Percentiles rank a stretch among this genome's conserved stretches.
Conservation (phyloP, 1,139 yeast genomes). For the Petasospora fabianii region DNA sequence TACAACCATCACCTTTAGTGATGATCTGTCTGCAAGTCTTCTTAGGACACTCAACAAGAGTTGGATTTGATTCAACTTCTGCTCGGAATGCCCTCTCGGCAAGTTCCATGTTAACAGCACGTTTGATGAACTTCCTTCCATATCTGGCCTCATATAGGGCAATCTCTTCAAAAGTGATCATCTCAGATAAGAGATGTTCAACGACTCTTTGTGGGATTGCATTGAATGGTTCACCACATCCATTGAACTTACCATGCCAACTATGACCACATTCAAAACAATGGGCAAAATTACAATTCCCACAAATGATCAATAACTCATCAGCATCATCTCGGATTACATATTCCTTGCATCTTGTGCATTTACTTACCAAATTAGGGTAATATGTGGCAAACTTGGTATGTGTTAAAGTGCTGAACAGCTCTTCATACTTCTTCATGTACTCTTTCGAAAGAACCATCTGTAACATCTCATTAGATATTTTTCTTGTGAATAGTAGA, state of each 20-base stretch:
- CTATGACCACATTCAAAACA: constrained; percentile 59
- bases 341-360: constrained; percentile 46
- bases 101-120: constrained; percentile 42
- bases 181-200: constrained; percentile 39
- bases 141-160: constrained; percentile 42
- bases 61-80: neutral
- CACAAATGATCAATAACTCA: constrained; percentile 44
- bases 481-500: constrained; percentile 37
- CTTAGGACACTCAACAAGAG: constrained; percentile 40
- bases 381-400: constrained; percentile 29
- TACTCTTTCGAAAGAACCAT: constrained; percentile 34
- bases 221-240: neutral
- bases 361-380: constrained; percentile 45
- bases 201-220: neutral
- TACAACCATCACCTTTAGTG: constrained; percentile 65
- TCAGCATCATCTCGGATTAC: neutral
- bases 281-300: constrained; percentile 52
- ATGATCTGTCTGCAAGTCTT: constrained; percentile 45
- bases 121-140: constrained; percentile 44
- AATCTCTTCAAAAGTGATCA: constrained; percentile 33
- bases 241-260: constrained; percentile 59
- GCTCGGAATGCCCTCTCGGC: neutral
- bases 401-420: constrained; percentile 40
- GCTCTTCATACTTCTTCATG: constrained; percentile 35
- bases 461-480: constrained; percentile 34